Evolutionary conservation across 2,329 filamentous ascomycete genomes (phyloP), one percentile per base, ranked within the genome.

Genomic region (Aspergillus flavus): DNA sequence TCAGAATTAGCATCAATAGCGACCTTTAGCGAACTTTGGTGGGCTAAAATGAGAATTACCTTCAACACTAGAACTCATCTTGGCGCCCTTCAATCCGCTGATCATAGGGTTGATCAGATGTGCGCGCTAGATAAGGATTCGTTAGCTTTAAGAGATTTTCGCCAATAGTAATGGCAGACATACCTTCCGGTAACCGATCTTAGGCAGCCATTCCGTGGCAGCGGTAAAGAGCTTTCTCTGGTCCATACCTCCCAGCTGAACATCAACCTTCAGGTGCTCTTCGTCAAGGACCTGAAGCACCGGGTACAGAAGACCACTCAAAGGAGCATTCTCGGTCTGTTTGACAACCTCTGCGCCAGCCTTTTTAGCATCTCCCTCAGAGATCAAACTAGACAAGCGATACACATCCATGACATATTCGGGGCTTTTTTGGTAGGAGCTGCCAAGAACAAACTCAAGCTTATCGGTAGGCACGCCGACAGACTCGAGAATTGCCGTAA

Each of bases 321-420:
- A 76, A 3, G 90, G 86, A 11, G 90, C 87, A 72, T 94, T 93
- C 61, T 87, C 86, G 4, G 90, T 88, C 82, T 98, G 93, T 84
- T 98, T 98, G 68, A 99, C 94, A 9, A 98, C 88, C 79, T 98
- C 95, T 1, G 93, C 91, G 45, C 94, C 94, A 0, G 94, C 94
- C 79, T 93, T 95, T 79, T 93, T 92, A 19, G 93, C 92, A 73
- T 95, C 89, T 74, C 94, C 88, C 79, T 93, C 88, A 3, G 71
- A 71, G 6, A 69, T 63, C 65, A 75, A 79, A 4, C 87, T 87
- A 53, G 85, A 86, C 68, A 98, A 77, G 74, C 91, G 88, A 81
- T 94, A 94, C 39, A 96, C 80, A 75, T 98, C 94, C 91, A 97
- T 95, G 64, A 89, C 87, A 81, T 97, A 98, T 48, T 88, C 65